phyloP scores from a whole-genome alignment of 768 basidiomycete genomes.

The Phaeolepiota aurea region DNA sequence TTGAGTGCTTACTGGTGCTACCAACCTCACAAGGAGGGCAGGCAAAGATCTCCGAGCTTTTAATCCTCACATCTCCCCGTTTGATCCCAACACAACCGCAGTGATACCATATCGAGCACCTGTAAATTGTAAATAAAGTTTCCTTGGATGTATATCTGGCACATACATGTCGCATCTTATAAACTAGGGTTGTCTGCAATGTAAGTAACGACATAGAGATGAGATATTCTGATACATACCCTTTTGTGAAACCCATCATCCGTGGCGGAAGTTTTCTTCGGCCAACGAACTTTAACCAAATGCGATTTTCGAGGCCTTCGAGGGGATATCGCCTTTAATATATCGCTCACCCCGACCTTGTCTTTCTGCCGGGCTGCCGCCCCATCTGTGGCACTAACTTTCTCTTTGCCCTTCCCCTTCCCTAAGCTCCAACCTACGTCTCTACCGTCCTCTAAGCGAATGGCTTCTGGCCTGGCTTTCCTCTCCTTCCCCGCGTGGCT shows the following conservation, averaged over 20 bases:
- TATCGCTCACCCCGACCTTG: too few species aligned
- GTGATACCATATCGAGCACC: constrained; percentile 42
- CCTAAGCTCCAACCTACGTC: constrained; percentile 5
- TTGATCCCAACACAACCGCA: constrained; percentile 39
- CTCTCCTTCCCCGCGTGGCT: background rate
- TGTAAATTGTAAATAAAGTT: constrained; percentile 7
- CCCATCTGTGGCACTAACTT: too few species aligned
- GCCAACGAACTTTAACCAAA: background rate
- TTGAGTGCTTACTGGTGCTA: constrained; percentile 17
- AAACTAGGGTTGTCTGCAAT: constrained; percentile 12
- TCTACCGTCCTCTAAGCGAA: background rate
- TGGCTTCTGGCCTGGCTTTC: constrained; percentile 1
- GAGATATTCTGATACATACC: constrained; percentile 15
- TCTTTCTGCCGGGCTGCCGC: background rate
- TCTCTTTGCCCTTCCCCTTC: constrained; percentile 6
- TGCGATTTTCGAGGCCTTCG: background rate
- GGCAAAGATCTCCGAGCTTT: constrained; percentile 18
- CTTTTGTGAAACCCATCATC: constrained; percentile 18
- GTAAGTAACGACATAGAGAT: background rate
- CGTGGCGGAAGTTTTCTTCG: constrained; percentile 4
- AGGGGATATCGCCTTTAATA: too few species aligned
- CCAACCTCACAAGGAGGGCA: constrained; percentile 33
- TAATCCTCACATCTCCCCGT: constrained; percentile 26
- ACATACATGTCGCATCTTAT: constrained; percentile 18
- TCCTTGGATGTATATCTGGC: background rate